phyloP scores from a whole-genome alignment of 1,139 yeast species.

The Yamadazyma dushanensis region DNA sequence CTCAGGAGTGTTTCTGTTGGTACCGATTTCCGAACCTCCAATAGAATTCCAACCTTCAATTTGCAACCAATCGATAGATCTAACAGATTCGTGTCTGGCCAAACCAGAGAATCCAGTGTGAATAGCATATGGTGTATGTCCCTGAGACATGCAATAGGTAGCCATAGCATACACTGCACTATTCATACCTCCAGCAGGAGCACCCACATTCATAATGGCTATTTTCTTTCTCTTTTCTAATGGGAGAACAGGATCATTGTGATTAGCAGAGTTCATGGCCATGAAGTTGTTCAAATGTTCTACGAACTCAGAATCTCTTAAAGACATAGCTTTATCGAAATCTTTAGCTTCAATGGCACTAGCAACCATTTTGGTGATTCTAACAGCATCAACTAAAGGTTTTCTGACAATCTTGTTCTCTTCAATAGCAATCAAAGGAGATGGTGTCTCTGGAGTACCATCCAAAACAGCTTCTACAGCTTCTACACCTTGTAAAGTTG shows the following conservation, averaged over 20 bases:
- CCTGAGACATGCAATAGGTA: slow-evolving; percentile 70
- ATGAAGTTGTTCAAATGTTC: slow-evolving; percentile 67
- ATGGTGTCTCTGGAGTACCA: slow-evolving; percentile 85
- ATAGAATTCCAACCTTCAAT: slow-evolving; percentile 72
- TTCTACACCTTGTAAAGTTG: slow-evolving; percentile 96
- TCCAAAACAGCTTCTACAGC: slow-evolving; percentile 93
- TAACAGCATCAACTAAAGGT: slow-evolving; percentile 87
- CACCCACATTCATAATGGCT: slow-evolving; percentile 78
- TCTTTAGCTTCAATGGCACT: slow-evolving; percentile 76
- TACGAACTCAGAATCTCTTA: slow-evolving; percentile 71
- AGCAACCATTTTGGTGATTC: slow-evolving; percentile 82
- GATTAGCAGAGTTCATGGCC: slow-evolving; percentile 58
- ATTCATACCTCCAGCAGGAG: slow-evolving; percentile 82
- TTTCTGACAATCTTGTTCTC: slow-evolving; percentile 85
- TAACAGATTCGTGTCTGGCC: slow-evolving; percentile 71
- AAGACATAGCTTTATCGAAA: slow-evolving; percentile 80
- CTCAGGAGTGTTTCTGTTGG: slow-evolving; percentile 70
- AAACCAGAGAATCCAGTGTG: slow-evolving; percentile 77
- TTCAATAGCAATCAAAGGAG: slow-evolving; percentile 89
- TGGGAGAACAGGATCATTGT: slow-evolving; percentile 61
- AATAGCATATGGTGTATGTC: slow-evolving; percentile 72
- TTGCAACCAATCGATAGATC: slow-evolving; percentile 62
- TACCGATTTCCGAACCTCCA: slow-evolving; percentile 84
- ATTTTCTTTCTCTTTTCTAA: slow-evolving; percentile 56
- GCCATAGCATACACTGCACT: slow-evolving; percentile 77